Evolutionary conservation across 2,329 filamentous ascomycete genomes (phyloP).

Genomic region (Ophiostoma angusticollis): DNA sequence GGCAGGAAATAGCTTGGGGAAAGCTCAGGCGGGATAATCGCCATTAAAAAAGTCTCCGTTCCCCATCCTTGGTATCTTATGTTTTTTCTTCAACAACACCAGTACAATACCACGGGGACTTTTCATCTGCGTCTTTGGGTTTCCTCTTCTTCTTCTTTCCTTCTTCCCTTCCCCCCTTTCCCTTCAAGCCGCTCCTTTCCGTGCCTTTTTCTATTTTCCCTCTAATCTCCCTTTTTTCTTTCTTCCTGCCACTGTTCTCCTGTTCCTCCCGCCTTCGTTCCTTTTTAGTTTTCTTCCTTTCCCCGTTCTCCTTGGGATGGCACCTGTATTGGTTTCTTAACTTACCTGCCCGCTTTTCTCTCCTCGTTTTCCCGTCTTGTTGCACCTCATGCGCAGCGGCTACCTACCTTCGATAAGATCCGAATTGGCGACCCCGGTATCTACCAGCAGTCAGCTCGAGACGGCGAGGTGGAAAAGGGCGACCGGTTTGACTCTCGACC

Average conservation of each 20-base stretch:
- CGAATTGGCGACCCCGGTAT: background rate
- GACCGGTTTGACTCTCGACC: too few species aligned
- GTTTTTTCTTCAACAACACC: background rate
- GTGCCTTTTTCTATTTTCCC: background rate
- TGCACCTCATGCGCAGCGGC: background rate
- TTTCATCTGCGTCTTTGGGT: too few species aligned
- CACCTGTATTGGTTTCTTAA: background rate
- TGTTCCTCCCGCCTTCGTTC: background rate
- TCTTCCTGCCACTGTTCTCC: background rate
- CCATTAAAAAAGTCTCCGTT: too few species aligned
- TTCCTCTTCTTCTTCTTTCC: background rate
- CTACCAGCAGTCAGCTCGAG: too few species aligned
- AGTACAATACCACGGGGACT: slow-evolving; percentile 1
- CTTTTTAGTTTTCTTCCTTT: background rate
- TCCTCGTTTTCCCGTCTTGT: background rate
- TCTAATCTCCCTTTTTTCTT: background rate
- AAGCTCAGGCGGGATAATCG: too few species aligned
- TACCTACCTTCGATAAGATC: too few species aligned
- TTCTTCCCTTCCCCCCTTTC: too few species aligned
- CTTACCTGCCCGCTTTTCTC: background rate
- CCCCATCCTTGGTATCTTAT: too few species aligned
- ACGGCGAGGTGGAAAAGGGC: too few species aligned
- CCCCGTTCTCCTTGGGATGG: background rate
- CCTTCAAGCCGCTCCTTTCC: background rate
- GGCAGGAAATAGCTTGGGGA: too few species aligned